A percentile compares a stretch with the other conserved stretches of the same genome.
These are phyloP conservation scores for Lasiodiplodia sp. DNA, from an alignment of 2,329 filamentous ascomycete genomes.

Conservation along the genomic window DNA sequence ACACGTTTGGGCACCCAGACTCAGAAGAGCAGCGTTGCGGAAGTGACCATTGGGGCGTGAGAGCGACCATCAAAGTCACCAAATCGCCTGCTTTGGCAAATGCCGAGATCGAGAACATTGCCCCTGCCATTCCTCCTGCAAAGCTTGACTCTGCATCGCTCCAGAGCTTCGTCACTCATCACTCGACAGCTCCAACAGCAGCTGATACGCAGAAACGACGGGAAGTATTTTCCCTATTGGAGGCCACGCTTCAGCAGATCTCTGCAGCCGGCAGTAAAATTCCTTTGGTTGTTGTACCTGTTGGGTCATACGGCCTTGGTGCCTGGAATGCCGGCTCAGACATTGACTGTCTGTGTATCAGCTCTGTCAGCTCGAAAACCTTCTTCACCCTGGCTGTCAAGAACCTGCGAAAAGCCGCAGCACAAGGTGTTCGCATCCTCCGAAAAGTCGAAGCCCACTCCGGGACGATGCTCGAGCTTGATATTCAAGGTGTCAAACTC, in stretches of 20 bases:
- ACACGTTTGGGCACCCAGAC: constrained; percentile 62
- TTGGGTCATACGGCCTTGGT: constrained; percentile 71
- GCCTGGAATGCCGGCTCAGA: constrained; percentile 69
- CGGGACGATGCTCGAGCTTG: constrained; percentile 70
- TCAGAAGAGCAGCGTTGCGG: constrained; percentile 36
- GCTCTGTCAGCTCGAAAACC: constrained; percentile 64
- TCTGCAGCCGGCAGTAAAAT: constrained; percentile 34
- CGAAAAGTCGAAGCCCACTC: constrained; percentile 65
- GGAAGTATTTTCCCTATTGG: constrained; percentile 56
- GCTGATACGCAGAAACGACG: constrained; percentile 53
- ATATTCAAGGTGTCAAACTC: constrained; percentile 64
- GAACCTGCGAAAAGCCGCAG: constrained; percentile 58
- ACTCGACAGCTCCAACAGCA: constrained; percentile 56
- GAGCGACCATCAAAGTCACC: constrained; percentile 39
- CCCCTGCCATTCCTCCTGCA: background rate
- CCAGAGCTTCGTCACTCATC: constrained; percentile 46
- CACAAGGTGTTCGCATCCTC: constrained; percentile 58
- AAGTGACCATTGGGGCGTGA: constrained; percentile 64
- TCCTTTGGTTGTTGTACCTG: constrained; percentile 63
- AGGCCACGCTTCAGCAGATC: constrained; percentile 50
- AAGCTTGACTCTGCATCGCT: constrained; percentile 43
- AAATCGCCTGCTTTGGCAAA: constrained; percentile 12
- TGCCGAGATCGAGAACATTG: background rate
- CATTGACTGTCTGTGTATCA: constrained; percentile 71
- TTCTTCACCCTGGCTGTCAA: constrained; percentile 68